These are phyloP conservation scores for Cryptococcus sp. DNA, from an alignment of 1,284 basidiomycete species.

Conservation along the genomic window DNA sequence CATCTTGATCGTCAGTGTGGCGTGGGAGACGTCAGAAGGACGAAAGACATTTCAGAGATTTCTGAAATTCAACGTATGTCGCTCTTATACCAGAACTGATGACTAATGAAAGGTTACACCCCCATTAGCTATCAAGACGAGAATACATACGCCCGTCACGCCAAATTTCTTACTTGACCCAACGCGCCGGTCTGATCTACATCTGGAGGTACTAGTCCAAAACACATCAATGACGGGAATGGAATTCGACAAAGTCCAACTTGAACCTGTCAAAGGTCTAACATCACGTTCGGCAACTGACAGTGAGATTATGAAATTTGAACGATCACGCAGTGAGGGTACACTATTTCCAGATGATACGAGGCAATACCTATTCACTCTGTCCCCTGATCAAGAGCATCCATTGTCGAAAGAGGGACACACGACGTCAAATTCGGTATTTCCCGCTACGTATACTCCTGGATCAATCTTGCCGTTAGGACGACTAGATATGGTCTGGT, in stretches of 20 bases:
- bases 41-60: slow-evolving; percentile 76
- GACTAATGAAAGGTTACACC: slow-evolving; percentile 64
- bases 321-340: slow-evolving; percentile 31
- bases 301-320: not conserved
- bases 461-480: slow-evolving; percentile 72
- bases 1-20: slow-evolving; percentile 39
- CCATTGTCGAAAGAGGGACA: slow-evolving; percentile 14
- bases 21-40: slow-evolving; percentile 55
- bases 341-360: slow-evolving; percentile 75
- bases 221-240: slow-evolving; percentile 72
- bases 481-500: slow-evolving; percentile 74
- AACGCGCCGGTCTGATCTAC: slow-evolving; percentile 67
- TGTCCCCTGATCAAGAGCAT: slow-evolving; percentile 45
- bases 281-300: slow-evolving; percentile 45
- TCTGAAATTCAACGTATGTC: slow-evolving; percentile 77
- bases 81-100: not conserved
- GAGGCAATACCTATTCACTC: slow-evolving; percentile 76
- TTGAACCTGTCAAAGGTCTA: slow-evolving; percentile 71
- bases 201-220: slow-evolving; percentile 82
- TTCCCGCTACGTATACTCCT: slow-evolving; percentile 56
- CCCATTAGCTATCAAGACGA: slow-evolving; percentile 82
- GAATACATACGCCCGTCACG: slow-evolving; percentile 69
- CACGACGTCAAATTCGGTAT: slow-evolving; percentile 36
- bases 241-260: slow-evolving; percentile 67
- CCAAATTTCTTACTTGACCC: slow-evolving; percentile 63